Conservation (phyloP, 2,329 filamentous ascomycete genomes). For the Penicillium sp. region DNA sequence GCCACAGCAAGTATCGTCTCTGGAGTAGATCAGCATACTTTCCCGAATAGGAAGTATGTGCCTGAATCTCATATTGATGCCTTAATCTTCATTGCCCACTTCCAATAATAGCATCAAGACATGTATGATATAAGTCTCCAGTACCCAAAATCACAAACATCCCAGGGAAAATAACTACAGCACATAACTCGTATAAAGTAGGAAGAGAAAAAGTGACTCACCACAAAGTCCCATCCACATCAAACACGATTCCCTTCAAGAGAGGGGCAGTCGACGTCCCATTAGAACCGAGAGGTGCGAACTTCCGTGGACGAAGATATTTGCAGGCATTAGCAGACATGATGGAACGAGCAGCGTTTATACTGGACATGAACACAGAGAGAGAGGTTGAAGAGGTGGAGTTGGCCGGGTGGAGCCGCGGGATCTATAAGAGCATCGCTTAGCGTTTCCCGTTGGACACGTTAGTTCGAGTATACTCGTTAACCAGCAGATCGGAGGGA, state of each 20-base stretch:
- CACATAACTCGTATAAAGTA: not conserved
- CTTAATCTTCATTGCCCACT: not conserved
- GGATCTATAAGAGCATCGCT: not conserved
- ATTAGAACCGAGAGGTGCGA: conserved; percentile 49
- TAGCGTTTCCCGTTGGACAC: too few species aligned
- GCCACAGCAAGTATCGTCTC: not conserved
- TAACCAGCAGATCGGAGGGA: too few species aligned
- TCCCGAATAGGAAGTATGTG: not conserved
- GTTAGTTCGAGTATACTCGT: too few species aligned
- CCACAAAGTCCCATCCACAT: conserved; percentile 94
- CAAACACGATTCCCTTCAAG: conserved; percentile 69
- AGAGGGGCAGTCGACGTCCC: conserved; percentile 36
- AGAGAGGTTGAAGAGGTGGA: not conserved
- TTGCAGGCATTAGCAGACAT: conserved; percentile 25
- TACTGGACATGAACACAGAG: not conserved
- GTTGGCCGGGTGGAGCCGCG: conserved; percentile 2
- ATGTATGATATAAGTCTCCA: not conserved
- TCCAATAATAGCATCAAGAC: not conserved
- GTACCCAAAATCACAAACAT: not conserved
- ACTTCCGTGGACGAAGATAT: conserved; percentile 40
- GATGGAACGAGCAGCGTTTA: conserved; percentile 5
- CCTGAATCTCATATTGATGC: not conserved
- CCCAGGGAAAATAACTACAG: not conserved
- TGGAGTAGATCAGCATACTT: not conserved
- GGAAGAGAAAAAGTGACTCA: conserved; percentile 44